These are phyloP conservation scores for Rhizomucor miehei DNA, from an alignment of 371 early-diverging fungal species.

Conservation along the genomic window DNA sequence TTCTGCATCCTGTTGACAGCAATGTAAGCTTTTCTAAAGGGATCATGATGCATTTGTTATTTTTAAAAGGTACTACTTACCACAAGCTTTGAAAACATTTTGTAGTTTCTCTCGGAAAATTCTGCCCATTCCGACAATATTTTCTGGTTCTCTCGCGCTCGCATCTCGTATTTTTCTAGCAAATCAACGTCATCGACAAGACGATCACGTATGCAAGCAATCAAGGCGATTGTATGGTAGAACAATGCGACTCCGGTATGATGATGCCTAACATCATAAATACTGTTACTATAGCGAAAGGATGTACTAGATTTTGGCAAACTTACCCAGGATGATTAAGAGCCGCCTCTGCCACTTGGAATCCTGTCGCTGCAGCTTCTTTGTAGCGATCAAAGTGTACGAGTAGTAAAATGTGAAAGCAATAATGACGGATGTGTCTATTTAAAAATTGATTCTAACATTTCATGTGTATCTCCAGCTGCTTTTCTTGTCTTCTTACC, in stretches of 20 bases:
- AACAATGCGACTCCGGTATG: slow-evolving; percentile 41
- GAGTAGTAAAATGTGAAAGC: slow-evolving; percentile 38
- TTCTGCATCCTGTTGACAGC: slow-evolving; percentile 26
- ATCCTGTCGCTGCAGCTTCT: slow-evolving; percentile 37
- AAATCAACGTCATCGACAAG: slow-evolving; percentile 15
- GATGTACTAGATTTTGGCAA: no score
- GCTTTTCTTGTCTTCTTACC: no score
- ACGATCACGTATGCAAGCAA: slow-evolving; percentile 26
- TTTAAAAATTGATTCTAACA: no score
- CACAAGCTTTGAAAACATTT: slow-evolving; percentile 35
- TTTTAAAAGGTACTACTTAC: slow-evolving; percentile 16
- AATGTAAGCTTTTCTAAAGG: background rate
- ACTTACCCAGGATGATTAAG: slow-evolving; percentile 21
- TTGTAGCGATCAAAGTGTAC: slow-evolving; percentile 38
- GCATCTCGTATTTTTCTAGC: slow-evolving; percentile 18
- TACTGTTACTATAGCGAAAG: no score
- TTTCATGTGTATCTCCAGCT: no score
- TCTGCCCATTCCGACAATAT: slow-evolving; percentile 25
- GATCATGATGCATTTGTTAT: background rate
- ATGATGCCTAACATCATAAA: slow-evolving; percentile 20
- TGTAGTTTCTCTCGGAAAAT: slow-evolving; percentile 32
- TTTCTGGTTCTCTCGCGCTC: slow-evolving; percentile 18
- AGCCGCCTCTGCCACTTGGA: slow-evolving; percentile 28
- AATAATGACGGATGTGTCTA: slow-evolving; percentile 20
- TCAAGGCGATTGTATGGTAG: slow-evolving; percentile 36